These are phyloP conservation scores for Termitomyces sp. DNA, from an alignment of 768 basidiomycete species.

Conservation along the genomic window DNA sequence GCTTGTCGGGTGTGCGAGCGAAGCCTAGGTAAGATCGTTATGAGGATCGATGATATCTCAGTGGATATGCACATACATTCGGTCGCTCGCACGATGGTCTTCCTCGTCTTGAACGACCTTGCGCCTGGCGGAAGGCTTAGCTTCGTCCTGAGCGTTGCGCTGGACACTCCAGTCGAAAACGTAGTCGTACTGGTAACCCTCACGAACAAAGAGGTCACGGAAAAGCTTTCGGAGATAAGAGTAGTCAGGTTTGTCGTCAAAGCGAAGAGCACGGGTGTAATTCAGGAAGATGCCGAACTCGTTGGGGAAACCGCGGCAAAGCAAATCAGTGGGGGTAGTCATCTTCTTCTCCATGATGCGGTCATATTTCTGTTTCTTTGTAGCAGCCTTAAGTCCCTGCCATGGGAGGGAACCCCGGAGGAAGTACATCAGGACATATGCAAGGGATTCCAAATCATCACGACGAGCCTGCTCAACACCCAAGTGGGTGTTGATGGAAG, in stretches of 20 bases:
- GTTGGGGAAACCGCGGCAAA: conserved; percentile 99
- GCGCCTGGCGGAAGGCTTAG: conserved; percentile 63
- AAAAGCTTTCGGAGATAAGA: conserved; percentile 99
- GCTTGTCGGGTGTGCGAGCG: conserved; percentile 86
- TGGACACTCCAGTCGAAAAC: conserved; percentile 99
- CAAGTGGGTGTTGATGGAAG: conserved; percentile 98
- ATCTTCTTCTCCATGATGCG: conserved; percentile 99
- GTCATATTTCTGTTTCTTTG: conserved; percentile 99
- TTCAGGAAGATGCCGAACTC: conserved; percentile 99
- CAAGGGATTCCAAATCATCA: conserved; percentile 97
- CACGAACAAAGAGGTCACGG: conserved; percentile 95
- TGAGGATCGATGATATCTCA: conserved; percentile 17
- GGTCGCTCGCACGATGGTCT: conserved; percentile 76
- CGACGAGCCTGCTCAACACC: conserved; percentile 98
- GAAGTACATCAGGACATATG: conserved; percentile 99
- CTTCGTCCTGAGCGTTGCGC: conserved; percentile 67
- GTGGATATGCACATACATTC: conserved; percentile 59
- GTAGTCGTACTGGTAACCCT: conserved; percentile 99
- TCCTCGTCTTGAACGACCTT: conserved; percentile 87
- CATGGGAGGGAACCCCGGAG: conserved; percentile 96
- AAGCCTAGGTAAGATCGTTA: conserved; percentile 46
- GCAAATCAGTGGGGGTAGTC: conserved; percentile 94
- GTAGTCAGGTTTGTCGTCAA: conserved; percentile 99
- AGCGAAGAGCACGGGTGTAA: conserved; percentile 97
- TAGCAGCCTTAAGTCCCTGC: conserved; percentile 99